Evolutionary conservation across 352 stramenopile genomes (phyloP), one percentile per base, ranked within the genome.

Genomic region (Pythium pectinolyticum): DNA sequence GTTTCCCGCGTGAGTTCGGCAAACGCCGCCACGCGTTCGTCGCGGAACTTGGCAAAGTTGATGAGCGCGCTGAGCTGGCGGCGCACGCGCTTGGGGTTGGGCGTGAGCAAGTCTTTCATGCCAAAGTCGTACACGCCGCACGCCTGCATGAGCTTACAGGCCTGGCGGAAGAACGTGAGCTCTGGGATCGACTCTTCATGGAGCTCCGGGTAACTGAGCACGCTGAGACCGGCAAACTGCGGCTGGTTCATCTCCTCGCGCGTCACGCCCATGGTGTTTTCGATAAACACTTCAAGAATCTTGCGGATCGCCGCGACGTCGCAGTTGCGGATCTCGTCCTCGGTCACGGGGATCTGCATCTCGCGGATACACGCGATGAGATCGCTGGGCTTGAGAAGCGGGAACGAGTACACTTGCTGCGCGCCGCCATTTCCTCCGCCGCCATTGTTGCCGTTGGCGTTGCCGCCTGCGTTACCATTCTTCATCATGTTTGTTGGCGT

Each of bases 31-130:
- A 98, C 62, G 12, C 93, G 89, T 63, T 99, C 95, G 57, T 99
- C 92, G 19, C 94, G 80, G 71, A 98, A 99, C 69, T 98, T 98
- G 54, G 91, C 81, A 74, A 99, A 98, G 81, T 99, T 99, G 65
- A 99, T 98, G 41, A 98, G 86, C 24, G 94, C 97, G 60, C 91
- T 98, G 32, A 99, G 80, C 66, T 99, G 94, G 0, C 86, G 74
- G 14, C 89, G 82, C 43, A 99, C 83, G 59, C 96, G 85, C 65
- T 97, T 98, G 30, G 78, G 66, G 22, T 75, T 92, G 10, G 97
- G 96, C 45, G 78, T 63, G 4, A 92, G 70, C 37, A 99, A 63
- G 66, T 99, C 97, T 24, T 88, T 87, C 43, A 97, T 84, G 5
- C 82, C 83, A 79, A 99, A 99, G 68, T 99, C 95, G 66, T 91